Percentiles rank a stretch among this genome's conserved stretches.
Evolutionary conservation across 2,329 filamentous ascomycete genomes (phyloP).

Genomic region (Trichophyton verrucosum): DNA sequence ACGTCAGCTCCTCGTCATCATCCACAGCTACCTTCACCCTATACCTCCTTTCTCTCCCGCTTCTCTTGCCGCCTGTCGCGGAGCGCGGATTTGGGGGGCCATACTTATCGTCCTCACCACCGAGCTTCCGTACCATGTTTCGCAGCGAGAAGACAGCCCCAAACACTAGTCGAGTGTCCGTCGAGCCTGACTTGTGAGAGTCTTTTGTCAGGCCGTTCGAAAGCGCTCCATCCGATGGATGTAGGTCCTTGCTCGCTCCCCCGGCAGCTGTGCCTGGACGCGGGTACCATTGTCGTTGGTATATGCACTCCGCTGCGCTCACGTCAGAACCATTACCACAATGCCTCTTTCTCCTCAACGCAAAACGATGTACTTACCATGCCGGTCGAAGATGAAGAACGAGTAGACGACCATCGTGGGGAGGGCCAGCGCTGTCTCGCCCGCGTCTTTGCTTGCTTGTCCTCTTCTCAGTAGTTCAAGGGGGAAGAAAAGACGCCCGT

Average conservation of each 20-base stretch:
- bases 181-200: constrained; percentile 43
- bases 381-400: constrained; percentile 97
- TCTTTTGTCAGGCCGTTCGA: constrained; percentile 29
- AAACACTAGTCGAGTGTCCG: constrained; percentile 90
- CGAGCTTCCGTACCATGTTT: constrained; percentile 93
- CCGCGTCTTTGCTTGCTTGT: not conserved
- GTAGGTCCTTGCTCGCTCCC: constrained; percentile 27
- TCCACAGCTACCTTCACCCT: not conserved
- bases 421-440: not conserved
- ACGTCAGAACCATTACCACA: not conserved
- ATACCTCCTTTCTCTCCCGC: not conserved
- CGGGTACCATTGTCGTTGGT: constrained; percentile 73
- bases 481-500: not conserved
- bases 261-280: constrained; percentile 33
- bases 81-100: constrained; percentile 6
- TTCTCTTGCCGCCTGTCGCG: not conserved
- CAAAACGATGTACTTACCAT: constrained; percentile 49
- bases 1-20: not conserved
- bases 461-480: not conserved
- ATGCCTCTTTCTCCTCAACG: not conserved
- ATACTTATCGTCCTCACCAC: constrained; percentile 71
- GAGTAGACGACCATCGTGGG: constrained; percentile 76
- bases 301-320: constrained; percentile 81
- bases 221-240: constrained; percentile 18
- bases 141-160: constrained; percentile 91